A percentile compares a stretch with the other conserved stretches of the same genome.
These are phyloP conservation scores for Mytilinidion resinicola DNA, from an alignment of 495 filamentous ascomycete genomes.

Conservation along the genomic window DNA sequence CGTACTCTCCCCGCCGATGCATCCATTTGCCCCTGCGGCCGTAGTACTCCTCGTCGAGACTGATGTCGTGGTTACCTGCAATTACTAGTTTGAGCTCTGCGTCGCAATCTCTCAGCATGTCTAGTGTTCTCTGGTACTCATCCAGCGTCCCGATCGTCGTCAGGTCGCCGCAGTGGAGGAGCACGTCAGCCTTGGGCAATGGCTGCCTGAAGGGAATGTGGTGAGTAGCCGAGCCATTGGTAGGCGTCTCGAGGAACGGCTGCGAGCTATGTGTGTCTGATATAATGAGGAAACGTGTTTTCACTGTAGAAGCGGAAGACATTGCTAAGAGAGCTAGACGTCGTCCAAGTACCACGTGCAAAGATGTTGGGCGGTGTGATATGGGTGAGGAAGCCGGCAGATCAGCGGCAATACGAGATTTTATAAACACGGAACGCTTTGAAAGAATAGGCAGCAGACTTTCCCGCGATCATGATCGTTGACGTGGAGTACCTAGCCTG, in stretches of 20 bases:
- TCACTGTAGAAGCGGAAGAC: background rate
- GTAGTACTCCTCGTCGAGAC: slow-evolving; percentile 56
- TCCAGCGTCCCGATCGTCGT: slow-evolving; percentile 53
- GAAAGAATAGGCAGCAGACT: too few species aligned
- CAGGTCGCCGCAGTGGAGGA: slow-evolving; percentile 70
- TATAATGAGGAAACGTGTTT: slow-evolving; percentile 28
- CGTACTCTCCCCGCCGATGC: slow-evolving; percentile 19
- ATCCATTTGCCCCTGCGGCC: slow-evolving; percentile 10
- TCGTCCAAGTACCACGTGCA: too few species aligned
- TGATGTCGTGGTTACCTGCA: slow-evolving; percentile 74
- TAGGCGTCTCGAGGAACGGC: background rate
- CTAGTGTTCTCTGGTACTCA: slow-evolving; percentile 49
- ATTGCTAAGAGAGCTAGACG: too few species aligned
- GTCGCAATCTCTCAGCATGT: slow-evolving; percentile 48
- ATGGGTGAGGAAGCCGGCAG: too few species aligned
- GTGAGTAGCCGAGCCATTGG: background rate
- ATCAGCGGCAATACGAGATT: too few species aligned
- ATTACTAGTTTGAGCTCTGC: slow-evolving; percentile 74
- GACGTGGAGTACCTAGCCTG: too few species aligned
- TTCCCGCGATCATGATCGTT: too few species aligned
- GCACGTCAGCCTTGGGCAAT: slow-evolving; percentile 52
- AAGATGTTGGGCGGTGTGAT: too few species aligned
- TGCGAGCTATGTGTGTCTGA: slow-evolving; percentile 29
- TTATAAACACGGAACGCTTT: too few species aligned
- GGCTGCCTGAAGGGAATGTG: slow-evolving; percentile 26